Conservation (phyloP, 352 stramenopile species). For the Achlya hypogyna region DNA sequence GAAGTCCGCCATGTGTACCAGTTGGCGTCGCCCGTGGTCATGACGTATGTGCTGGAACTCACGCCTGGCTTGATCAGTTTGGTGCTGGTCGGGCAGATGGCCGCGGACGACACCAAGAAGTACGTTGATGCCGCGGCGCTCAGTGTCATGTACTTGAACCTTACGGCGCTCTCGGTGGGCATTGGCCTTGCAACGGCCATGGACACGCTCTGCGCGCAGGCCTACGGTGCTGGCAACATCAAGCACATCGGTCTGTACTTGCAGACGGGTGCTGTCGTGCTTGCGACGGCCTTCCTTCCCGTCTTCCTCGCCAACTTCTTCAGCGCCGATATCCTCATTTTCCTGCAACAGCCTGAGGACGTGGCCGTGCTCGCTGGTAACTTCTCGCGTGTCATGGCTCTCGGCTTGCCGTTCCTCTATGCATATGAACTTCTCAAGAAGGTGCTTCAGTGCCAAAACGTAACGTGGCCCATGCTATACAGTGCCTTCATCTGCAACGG, state of each 20-base stretch:
- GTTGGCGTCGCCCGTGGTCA: conserved; percentile 15
- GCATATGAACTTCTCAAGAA: conserved; percentile 76
- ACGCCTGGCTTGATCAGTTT: conserved; percentile 46
- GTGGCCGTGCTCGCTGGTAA: conserved; percentile 57
- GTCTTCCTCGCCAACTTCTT: conserved; percentile 62
- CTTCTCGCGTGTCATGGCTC: conserved; percentile 60
- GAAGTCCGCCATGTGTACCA: conserved; percentile 16
- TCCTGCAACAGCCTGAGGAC: conserved; percentile 51
- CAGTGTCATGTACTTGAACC: conserved; percentile 74
- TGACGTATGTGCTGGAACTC: conserved; percentile 32
- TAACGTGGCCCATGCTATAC: conserved; percentile 76
- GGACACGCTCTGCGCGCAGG: conserved; percentile 82
- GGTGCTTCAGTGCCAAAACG: conserved; percentile 78
- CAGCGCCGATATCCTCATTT: conserved; percentile 63
- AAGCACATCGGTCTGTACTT: conserved; percentile 82
- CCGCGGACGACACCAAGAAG: conserved; percentile 46
- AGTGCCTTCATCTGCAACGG: conserved; percentile 66
- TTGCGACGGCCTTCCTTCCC: conserved; percentile 46
- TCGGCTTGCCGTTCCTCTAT: conserved; percentile 73
- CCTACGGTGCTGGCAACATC: conserved; percentile 76
- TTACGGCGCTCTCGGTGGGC: conserved; percentile 73
- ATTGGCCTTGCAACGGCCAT: conserved; percentile 80
- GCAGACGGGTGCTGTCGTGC: conserved; percentile 69
- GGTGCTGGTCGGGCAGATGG: conserved; percentile 52
- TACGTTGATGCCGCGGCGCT: conserved; percentile 53